Conservation (phyloP, 2,329 filamentous ascomycete species). For the Fusarium succisae region DNA sequence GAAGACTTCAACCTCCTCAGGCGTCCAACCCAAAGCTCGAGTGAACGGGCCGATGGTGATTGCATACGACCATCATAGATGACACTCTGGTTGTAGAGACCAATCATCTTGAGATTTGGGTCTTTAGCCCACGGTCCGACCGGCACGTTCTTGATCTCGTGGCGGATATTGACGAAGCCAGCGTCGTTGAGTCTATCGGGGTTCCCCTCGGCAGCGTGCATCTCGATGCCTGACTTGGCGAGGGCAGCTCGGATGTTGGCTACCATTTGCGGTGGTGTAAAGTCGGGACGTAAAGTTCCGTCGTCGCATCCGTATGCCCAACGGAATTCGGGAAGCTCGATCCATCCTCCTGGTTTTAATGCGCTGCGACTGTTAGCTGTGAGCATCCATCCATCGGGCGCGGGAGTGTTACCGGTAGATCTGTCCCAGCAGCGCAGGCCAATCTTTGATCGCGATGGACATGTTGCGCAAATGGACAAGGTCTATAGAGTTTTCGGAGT, state of each 20-base stretch:
- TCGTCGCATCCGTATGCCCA: conserved; percentile 45
- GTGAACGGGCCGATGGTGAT: conserved; percentile 49
- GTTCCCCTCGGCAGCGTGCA: conserved; percentile 44
- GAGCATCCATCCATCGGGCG: neutral
- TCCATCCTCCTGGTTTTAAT: conserved; percentile 56
- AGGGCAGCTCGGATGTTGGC: conserved; percentile 43
- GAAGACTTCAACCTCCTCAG: conserved; percentile 47
- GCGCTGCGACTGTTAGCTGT: conserved; percentile 8
- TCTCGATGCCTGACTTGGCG: conserved; percentile 44
- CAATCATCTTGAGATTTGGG: conserved; percentile 56
- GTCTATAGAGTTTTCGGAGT: conserved; percentile 37
- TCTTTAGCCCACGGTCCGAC: conserved; percentile 60
- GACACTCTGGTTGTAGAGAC: conserved; percentile 44
- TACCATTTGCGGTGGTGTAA: conserved; percentile 44
- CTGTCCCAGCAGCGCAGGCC: conserved; percentile 30
- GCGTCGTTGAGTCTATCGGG: conserved; percentile 44
- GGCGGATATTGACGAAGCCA: conserved; percentile 54
- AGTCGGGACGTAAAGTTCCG: conserved; percentile 37
- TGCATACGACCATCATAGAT: conserved; percentile 45
- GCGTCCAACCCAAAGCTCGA: conserved; percentile 46
- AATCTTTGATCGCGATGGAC: conserved; percentile 48
- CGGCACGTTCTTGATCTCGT: conserved; percentile 55
- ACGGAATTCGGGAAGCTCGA: conserved; percentile 53
- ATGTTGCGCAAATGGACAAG: conserved; percentile 46
- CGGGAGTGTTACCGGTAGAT: conserved; percentile 29